A percentile compares a stretch with the other conserved stretches of the same genome.
Evolutionary conservation across 257 asterid species (phyloP).

Genomic region (Primulina tabacum): DNA sequence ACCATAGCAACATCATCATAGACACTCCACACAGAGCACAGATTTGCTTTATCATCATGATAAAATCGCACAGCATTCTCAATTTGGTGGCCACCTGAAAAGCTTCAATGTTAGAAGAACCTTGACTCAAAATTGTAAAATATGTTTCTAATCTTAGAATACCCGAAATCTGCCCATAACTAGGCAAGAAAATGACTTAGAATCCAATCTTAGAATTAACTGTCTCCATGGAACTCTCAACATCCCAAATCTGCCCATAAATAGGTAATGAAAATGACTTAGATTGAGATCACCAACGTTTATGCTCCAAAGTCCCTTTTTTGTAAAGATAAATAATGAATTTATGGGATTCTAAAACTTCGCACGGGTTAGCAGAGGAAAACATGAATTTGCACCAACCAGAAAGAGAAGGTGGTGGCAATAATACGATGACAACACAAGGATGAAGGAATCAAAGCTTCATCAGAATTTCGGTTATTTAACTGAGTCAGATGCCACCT

Average conservation of each 20-base stretch:
- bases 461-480: no score
- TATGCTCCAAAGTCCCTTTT: background rate
- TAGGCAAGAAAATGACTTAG: background rate
- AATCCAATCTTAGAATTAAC: background rate
- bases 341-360: background rate
- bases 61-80: conserved; percentile 27
- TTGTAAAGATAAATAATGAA: background rate
- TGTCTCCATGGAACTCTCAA: background rate
- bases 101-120: conserved; percentile 23
- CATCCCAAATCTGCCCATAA: conserved; percentile 9
- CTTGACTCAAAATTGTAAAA: background rate
- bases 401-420: no score
- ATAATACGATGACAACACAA: no score
- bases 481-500: no score
- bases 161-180: conserved; percentile 8
- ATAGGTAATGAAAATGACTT: background rate
- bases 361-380: background rate
- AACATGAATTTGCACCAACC: background rate
- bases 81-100: conserved; percentile 45
- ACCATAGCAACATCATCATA: conserved; percentile 45
- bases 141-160: background rate
- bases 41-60: conserved; percentile 32
- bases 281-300: background rate
- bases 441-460: no score
- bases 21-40: conserved; percentile 23